phyloP scores from a whole-genome alignment of 768 basidiomycete genomes.

The Paxillus rubicundulus region DNA sequence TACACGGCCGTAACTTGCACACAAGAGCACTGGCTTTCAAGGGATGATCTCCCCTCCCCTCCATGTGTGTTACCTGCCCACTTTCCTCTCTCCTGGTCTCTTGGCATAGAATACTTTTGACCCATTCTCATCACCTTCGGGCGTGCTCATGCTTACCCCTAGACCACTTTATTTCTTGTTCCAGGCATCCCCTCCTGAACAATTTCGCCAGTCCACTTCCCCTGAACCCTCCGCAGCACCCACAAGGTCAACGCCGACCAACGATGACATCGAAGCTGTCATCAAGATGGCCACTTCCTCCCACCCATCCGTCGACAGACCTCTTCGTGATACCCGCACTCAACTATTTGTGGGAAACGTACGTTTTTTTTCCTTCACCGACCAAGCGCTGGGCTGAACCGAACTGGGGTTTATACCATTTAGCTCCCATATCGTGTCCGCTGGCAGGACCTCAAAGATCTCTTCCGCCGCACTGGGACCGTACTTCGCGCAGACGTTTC shows the following conservation, averaged over 20 bases:
- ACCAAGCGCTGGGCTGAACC: neutral
- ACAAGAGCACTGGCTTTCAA: constrained; percentile 2
- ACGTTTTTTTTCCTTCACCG: constrained; percentile 30
- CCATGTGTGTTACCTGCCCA: constrained; percentile 4
- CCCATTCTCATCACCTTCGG: neutral
- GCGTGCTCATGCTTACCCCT: neutral
- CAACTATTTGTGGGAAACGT: constrained; percentile 98
- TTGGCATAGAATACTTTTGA: neutral
- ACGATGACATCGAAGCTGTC: constrained; percentile 88
- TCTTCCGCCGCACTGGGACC: constrained; percentile 93
- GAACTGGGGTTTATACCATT: neutral
- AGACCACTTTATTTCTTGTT: neutral
- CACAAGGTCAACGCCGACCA: constrained; percentile 43
- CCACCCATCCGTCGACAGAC: constrained; percentile 48
- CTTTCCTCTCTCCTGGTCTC: neutral
- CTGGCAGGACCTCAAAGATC: constrained; percentile 99
- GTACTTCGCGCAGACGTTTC: constrained; percentile 78
- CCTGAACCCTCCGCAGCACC: constrained; percentile 6
- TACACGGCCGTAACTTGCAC: neutral
- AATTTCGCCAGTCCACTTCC: neutral
- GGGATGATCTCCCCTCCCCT: constrained; percentile 16
- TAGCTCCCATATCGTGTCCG: constrained; percentile 95
- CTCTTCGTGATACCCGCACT: constrained; percentile 81
- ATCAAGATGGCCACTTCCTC: constrained; percentile 88
- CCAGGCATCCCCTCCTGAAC: constrained; percentile 12